Conservation (phyloP, 768 basidiomycete genomes). For the Termitomyces sp. region DNA sequence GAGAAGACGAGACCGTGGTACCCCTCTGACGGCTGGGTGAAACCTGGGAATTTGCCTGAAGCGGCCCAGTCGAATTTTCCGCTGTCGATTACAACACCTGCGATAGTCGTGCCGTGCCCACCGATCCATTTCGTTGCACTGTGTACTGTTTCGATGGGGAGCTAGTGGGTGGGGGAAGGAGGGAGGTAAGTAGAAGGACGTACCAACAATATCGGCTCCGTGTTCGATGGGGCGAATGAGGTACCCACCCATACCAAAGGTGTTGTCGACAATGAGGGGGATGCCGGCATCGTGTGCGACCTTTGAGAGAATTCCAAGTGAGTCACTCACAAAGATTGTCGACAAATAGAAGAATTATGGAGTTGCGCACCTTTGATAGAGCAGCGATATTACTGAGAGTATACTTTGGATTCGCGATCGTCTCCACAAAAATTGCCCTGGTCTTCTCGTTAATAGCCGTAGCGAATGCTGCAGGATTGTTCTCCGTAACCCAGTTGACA, state of each 20-base stretch:
- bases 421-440: slow-evolving; percentile 73
- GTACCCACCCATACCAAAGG: slow-evolving; percentile 72
- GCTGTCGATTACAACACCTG: slow-evolving; percentile 69
- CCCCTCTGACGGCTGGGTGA: slow-evolving; percentile 71
- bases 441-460: slow-evolving; percentile 76
- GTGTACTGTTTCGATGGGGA: too few species aligned
- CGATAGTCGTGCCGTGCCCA: slow-evolving; percentile 77
- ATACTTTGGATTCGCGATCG: slow-evolving; percentile 76
- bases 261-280: slow-evolving; percentile 79
- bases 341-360: background rate
- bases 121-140: slow-evolving; percentile 60
- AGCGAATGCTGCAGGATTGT: slow-evolving; percentile 54
- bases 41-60: slow-evolving; percentile 68
- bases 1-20: slow-evolving; percentile 52
- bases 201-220: slow-evolving; percentile 74
- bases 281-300: slow-evolving; percentile 65
- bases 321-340: background rate
- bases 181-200: slow-evolving; percentile 7
- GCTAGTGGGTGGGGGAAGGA: too few species aligned
- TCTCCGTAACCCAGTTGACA: slow-evolving; percentile 59
- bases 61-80: slow-evolving; percentile 71
- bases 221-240: slow-evolving; percentile 64
- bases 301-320: slow-evolving; percentile 24
- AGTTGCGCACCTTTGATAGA: slow-evolving; percentile 54
- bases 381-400: slow-evolving; percentile 60